Evolutionary conservation across 1,284 basidiomycete genomes (phyloP).

Genomic region (Pisolithus thermaeus): DNA sequence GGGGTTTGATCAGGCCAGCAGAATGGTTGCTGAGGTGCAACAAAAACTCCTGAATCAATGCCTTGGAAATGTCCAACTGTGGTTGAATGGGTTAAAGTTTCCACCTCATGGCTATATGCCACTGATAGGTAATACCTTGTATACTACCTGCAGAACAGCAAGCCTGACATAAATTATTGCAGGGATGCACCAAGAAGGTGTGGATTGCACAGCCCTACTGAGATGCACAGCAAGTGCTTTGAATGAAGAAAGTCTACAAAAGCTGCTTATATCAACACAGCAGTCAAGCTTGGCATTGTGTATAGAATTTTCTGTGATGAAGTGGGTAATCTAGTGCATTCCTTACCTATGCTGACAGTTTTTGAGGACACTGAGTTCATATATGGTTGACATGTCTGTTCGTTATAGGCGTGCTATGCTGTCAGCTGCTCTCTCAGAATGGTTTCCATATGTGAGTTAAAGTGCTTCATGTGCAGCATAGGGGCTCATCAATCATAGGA

Average conservation of each 20-base stretch:
- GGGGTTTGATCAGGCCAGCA: no score
- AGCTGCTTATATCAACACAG: conserved; percentile 4
- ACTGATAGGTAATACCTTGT: not conserved
- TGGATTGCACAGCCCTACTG: not conserved
- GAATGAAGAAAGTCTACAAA: not conserved
- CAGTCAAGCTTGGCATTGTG: conserved; percentile 2
- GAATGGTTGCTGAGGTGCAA: no score
- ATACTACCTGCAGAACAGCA: not conserved
- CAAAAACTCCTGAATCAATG: no score
- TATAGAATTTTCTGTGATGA: conserved; percentile 1
- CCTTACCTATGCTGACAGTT: no score
- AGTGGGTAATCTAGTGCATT: not conserved
- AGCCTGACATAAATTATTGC: not conserved
- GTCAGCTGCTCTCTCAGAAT: not conserved
- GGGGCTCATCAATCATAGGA: not conserved
- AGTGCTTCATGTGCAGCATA: not conserved
- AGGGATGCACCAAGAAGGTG: not conserved
- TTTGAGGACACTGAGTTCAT: no score
- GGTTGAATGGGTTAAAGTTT: not conserved
- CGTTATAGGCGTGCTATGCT: not conserved
- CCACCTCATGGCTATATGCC: not conserved
- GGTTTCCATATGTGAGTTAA: not conserved
- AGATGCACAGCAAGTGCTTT: conserved; percentile 1
- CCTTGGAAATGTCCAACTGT: not conserved
- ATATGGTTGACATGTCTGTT: no score